Percentiles rank a stretch among this genome's conserved stretches.
Conservation (phyloP, 345 rosid genomes). For the Citrus hindsii region DNA sequence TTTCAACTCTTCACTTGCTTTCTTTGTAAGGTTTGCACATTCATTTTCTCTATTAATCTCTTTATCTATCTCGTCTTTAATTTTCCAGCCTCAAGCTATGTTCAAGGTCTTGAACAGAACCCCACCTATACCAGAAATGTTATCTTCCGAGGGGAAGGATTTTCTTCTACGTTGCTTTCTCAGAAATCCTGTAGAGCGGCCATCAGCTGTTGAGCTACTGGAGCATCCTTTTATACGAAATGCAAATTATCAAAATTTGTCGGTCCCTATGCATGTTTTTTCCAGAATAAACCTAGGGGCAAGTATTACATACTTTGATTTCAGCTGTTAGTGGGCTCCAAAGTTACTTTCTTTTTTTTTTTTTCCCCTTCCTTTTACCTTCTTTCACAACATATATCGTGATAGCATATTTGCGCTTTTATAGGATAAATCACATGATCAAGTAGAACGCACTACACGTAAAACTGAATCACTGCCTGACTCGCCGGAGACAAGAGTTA, state of each 20-base stretch:
- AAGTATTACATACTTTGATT: slow-evolving; percentile 13
- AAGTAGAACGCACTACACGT: slow-evolving; percentile 6
- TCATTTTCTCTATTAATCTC: background rate
- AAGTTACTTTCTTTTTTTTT: background rate
- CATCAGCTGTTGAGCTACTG: slow-evolving; percentile 45
- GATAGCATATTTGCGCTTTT: background rate
- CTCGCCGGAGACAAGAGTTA: slow-evolving; percentile 7
- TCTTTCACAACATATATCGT: background rate
- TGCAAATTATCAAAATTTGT: slow-evolving; percentile 30
- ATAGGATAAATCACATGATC: slow-evolving; percentile 34
- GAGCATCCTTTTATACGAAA: slow-evolving; percentile 56
- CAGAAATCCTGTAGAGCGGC: slow-evolving; percentile 61
- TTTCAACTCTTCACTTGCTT: background rate
- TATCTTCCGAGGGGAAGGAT: slow-evolving; percentile 60
- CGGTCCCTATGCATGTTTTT: slow-evolving; percentile 13
- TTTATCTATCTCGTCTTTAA: slow-evolving; percentile 2
- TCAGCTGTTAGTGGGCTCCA: slow-evolving; percentile 4
- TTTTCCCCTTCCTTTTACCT: no score
- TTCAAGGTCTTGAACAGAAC: slow-evolving; percentile 50
- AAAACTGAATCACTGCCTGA: slow-evolving; percentile 14
- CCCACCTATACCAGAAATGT: slow-evolving; percentile 55
- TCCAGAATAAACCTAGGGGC: slow-evolving; percentile 23
- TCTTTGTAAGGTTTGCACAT: background rate
- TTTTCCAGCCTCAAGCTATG: slow-evolving; percentile 61
- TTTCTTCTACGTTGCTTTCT: slow-evolving; percentile 54